Evolutionary conservation across 495 filamentous ascomycete genomes (phyloP).

Genomic region (Melanomma pulvis-pyrius): DNA sequence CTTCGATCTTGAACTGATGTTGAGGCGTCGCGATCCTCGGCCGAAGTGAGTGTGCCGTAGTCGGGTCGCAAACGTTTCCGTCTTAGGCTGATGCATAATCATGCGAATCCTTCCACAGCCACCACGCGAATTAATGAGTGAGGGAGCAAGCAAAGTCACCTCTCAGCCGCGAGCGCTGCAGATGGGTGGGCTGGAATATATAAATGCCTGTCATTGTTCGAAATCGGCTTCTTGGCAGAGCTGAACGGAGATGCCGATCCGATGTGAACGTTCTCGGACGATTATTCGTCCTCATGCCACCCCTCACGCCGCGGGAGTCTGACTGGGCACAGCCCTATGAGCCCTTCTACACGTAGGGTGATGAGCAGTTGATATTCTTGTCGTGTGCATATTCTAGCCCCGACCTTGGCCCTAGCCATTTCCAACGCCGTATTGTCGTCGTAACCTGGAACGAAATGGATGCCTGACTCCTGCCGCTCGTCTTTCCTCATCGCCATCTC

Average conservation of each 20-base stretch:
- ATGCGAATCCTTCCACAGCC: neutral
- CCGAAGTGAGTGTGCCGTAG: neutral
- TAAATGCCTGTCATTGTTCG: neutral
- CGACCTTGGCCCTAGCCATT: neutral
- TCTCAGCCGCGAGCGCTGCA: neutral
- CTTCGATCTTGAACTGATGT: neutral
- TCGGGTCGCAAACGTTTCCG: neutral
- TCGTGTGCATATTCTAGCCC: neutral
- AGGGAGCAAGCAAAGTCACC: neutral
- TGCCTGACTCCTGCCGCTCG: constrained; percentile 1
- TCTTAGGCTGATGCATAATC: neutral
- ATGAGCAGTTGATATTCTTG: neutral
- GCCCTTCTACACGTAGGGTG: neutral
- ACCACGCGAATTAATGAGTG: neutral
- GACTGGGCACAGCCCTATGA: neutral
- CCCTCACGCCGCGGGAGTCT: too few relatives aligned
- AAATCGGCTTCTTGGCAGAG: neutral
- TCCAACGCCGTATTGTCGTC: neutral
- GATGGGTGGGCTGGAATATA: neutral
- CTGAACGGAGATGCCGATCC: neutral
- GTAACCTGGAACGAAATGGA: neutral
- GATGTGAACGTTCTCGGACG: neutral
- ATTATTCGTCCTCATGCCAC: too few relatives aligned
- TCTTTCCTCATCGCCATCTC: neutral
- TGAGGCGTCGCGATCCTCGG: neutral